Conservation (phyloP, 148 eudicot species). For the Rheum nobile region DNA sequence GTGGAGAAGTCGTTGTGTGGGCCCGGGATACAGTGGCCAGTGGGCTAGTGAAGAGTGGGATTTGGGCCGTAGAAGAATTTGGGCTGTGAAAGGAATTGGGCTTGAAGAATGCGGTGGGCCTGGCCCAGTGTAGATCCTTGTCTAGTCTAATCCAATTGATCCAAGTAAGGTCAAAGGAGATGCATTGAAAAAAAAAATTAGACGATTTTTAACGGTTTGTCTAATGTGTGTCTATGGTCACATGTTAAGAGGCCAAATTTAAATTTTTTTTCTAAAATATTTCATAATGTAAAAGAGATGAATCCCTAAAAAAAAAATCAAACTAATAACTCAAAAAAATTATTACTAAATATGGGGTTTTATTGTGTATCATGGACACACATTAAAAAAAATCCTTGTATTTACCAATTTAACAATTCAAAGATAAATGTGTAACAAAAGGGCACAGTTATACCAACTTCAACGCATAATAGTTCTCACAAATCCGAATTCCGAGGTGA, state of each 20-base stretch:
- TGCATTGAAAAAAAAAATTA: neutral
- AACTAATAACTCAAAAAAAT: no score
- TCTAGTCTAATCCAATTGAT: no score
- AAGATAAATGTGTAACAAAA: neutral
- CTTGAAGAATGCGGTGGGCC: neutral
- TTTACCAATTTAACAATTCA: neutral
- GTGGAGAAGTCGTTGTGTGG: no score
- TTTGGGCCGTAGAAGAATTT: neutral
- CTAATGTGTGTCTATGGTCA: no score
- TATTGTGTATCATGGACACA: no score
- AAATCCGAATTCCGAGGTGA: neutral
- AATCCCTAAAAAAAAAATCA: no score
- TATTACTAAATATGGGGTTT: no score
- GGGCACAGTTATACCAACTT: neutral
- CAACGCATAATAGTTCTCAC: neutral
- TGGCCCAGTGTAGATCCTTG: neutral
- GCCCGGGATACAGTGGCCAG: neutral
- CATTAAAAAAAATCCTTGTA: no score
- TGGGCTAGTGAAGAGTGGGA: neutral
- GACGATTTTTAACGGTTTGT: no score
- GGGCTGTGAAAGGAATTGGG: neutral
- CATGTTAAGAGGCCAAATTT: no score
- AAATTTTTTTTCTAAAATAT: no score
- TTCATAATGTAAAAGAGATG: no score
- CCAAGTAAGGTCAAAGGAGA: neutral